Conservation (phyloP, 2,329 filamentous ascomycete species). For the Neurospora crassa region DNA sequence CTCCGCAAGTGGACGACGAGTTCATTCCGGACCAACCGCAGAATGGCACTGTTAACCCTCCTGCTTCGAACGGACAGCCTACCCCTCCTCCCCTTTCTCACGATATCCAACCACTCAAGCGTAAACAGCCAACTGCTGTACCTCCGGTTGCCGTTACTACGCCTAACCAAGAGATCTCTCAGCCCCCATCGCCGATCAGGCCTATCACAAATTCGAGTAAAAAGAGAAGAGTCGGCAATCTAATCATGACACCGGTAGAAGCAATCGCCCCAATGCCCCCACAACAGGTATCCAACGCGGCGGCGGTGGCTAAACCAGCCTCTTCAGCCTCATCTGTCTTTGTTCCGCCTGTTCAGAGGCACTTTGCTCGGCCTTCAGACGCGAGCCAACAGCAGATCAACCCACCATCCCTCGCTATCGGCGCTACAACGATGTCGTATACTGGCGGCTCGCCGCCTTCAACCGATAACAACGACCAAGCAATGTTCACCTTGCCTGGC, state of each 20-base stretch:
- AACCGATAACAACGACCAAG: background rate
- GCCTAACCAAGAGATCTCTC: conserved; percentile 43
- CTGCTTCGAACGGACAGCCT: conserved; percentile 16
- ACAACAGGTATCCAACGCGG: conserved; percentile 48
- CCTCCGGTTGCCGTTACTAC: background rate
- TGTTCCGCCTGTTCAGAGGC: background rate
- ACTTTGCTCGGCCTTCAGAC: background rate
- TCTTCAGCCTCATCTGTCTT: background rate
- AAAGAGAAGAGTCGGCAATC: conserved; percentile 70
- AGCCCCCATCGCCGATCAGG: conserved; percentile 62
- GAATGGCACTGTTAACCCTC: conserved; percentile 9
- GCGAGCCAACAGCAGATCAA: background rate
- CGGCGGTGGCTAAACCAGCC: background rate
- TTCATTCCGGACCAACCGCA: background rate
- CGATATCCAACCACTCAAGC: conserved; percentile 4
- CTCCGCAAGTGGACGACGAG: conserved; percentile 18
- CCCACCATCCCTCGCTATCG: background rate
- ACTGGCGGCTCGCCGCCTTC: background rate
- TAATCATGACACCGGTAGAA: conserved; percentile 59
- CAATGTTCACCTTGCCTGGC: background rate
- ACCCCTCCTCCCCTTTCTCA: conserved; percentile 3
- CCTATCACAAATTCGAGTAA: conserved; percentile 60
- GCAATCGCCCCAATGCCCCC: conserved; percentile 64
- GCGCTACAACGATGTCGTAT: background rate
- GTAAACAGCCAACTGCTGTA: background rate